A percentile compares a stretch with the other conserved stretches of the same genome.
Conservation (phyloP, 176 grass and related monocot species). For the Olyra latifolia region DNA sequence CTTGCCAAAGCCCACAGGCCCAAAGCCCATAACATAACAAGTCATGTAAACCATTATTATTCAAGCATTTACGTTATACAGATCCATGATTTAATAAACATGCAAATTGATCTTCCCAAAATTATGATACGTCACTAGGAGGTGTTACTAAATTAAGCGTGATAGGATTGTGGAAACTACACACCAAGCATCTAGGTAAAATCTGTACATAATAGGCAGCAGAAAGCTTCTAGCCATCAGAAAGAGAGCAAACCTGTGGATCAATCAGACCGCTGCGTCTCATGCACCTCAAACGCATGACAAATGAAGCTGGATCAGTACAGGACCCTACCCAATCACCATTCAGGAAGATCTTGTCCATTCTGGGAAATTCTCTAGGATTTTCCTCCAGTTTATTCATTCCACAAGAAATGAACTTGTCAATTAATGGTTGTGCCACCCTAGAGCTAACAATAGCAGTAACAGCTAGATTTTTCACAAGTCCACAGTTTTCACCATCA, state of each 20-base stretch:
- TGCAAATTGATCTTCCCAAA: slow-evolving; percentile 17
- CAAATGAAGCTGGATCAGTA: slow-evolving; percentile 64
- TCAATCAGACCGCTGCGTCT: slow-evolving; percentile 63
- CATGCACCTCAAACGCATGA: slow-evolving; percentile 69
- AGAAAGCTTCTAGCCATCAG: slow-evolving; percentile 20
- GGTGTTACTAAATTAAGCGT: slow-evolving; percentile 20
- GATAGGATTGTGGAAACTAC: neutral
- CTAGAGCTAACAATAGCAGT: slow-evolving; percentile 88
- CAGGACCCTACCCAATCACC: slow-evolving; percentile 83
- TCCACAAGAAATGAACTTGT: slow-evolving; percentile 81
- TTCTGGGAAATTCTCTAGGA: slow-evolving; percentile 40
- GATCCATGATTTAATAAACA: neutral
- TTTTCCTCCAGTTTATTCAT: slow-evolving; percentile 75
- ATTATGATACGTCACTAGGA: slow-evolving; percentile 8
- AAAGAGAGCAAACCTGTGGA: slow-evolving; percentile 37
- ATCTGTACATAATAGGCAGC: neutral
- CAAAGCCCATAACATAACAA: neutral
- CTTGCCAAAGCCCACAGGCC: too few relatives aligned
- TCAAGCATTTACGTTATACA: slow-evolving; percentile 8
- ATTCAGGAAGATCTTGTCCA: slow-evolving; percentile 86
- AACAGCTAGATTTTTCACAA: slow-evolving; percentile 85
- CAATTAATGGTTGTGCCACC: slow-evolving; percentile 54
- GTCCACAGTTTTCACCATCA: slow-evolving; percentile 96
- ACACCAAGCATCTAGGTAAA: slow-evolving; percentile 26
- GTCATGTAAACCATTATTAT: slow-evolving; percentile 28